These are phyloP conservation scores for Cryptosporidium sp. DNA, from an alignment of 169 alveolate genomes.

Conservation along the genomic window DNA sequence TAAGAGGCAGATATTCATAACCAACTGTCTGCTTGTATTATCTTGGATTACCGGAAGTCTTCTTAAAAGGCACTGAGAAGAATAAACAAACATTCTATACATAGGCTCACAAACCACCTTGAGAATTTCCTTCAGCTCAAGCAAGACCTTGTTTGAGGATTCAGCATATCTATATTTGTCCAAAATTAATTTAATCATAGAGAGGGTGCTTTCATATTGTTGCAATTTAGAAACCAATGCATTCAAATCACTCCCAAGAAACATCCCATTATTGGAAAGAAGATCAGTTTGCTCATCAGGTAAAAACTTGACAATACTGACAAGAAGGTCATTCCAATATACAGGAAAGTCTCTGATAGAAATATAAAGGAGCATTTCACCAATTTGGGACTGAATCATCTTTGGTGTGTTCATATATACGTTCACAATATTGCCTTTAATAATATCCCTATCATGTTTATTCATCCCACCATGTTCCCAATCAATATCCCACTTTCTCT, in stretches of 20 bases:
- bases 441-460: slow-evolving; percentile 36
- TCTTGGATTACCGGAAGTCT: slow-evolving; percentile 42
- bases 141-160: slow-evolving; percentile 52
- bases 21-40: background rate
- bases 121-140: slow-evolving; percentile 56
- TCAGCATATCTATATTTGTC: slow-evolving; percentile 72
- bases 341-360: slow-evolving; percentile 60
- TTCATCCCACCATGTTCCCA: slow-evolving; percentile 72
- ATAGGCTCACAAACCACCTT: slow-evolving; percentile 50
- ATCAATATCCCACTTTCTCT: slow-evolving; percentile 71
- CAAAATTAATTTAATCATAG: slow-evolving; percentile 44
- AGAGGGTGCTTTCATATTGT: slow-evolving; percentile 39
- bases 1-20: slow-evolving; percentile 40
- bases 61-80: slow-evolving; percentile 49
- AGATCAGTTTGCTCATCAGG: slow-evolving; percentile 42
- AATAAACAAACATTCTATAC: slow-evolving; percentile 59
- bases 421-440: slow-evolving; percentile 53
- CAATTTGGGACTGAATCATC: slow-evolving; percentile 61
- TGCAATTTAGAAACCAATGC: slow-evolving; percentile 5
- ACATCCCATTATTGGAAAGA: slow-evolving; percentile 22
- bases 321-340: slow-evolving; percentile 42
- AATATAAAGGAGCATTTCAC: slow-evolving; percentile 63
- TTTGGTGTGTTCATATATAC: slow-evolving; percentile 44
- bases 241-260: slow-evolving; percentile 9
- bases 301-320: slow-evolving; percentile 43